phyloP scores from a whole-genome alignment of 192 early-diverging fungal species.

The Gigaspora rosea region DNA sequence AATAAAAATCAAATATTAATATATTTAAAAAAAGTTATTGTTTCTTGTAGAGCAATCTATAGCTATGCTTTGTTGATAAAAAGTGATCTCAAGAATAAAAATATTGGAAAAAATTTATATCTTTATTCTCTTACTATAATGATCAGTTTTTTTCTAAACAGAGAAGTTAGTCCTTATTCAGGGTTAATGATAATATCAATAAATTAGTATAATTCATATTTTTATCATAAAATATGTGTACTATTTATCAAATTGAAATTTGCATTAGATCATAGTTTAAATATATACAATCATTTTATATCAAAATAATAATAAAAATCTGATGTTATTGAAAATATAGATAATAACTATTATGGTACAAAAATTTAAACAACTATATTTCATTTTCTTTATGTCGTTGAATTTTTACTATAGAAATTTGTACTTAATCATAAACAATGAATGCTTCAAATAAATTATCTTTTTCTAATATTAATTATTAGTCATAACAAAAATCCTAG shows the following conservation, averaged over 20 bases:
- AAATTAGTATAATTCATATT: not conserved
- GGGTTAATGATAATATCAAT: constrained; percentile 72
- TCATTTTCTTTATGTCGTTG: constrained; percentile 51
- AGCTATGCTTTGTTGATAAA: constrained; percentile 62
- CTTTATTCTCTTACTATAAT: constrained; percentile 62
- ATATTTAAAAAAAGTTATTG: constrained; percentile 56
- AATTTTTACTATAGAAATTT: constrained; percentile 49
- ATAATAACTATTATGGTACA: constrained; percentile 65
- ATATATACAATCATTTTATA: too few relatives aligned
- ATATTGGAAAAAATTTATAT: constrained; percentile 66
- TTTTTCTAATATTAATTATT: constrained; percentile 53
- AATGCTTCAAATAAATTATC: constrained; percentile 53
- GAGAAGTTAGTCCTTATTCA: constrained; percentile 44
- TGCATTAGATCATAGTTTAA: too few relatives aligned
- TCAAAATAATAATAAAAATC: not conserved
- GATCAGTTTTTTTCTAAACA: constrained; percentile 61
- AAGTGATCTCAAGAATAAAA: constrained; percentile 65
- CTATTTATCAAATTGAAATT: too few relatives aligned
- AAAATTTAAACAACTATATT: constrained; percentile 61
- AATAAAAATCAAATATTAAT: constrained; percentile 43
- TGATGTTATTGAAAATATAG: constrained; percentile 48
- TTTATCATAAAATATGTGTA: not conserved
- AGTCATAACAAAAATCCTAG: constrained; percentile 62
- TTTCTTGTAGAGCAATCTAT: constrained; percentile 64
- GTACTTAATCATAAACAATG: constrained; percentile 52